These are phyloP conservation scores for Wallacemonas sp. DNA, from an alignment of 208 protist species.

Conservation along the genomic window DNA sequence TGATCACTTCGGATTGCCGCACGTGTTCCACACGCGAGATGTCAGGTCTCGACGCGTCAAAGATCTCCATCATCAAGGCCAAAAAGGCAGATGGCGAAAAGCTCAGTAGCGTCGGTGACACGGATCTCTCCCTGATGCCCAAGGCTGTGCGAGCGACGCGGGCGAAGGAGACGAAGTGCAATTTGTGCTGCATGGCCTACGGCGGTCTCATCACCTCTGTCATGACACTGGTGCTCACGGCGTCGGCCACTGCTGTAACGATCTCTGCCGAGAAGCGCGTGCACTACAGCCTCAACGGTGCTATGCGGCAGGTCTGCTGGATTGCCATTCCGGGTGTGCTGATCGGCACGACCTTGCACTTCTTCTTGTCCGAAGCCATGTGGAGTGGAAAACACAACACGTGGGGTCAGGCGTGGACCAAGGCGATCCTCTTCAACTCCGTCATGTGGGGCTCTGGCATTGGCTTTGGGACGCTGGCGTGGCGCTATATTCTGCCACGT, in stretches of 20 bases:
- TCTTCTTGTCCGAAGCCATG: constrained; percentile 85
- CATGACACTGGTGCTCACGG: constrained; percentile 47
- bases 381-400: constrained; percentile 77
- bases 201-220: constrained; percentile 55
- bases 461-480: constrained; percentile 55
- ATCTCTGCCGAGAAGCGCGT: constrained; percentile 68
- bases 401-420: constrained; percentile 88
- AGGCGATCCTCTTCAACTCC: constrained; percentile 74
- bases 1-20: no score
- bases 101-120: constrained; percentile 53
- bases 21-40: no score
- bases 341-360: constrained; percentile 72
- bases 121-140: constrained; percentile 25
- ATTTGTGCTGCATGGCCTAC: constrained; percentile 74
- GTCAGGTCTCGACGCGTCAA: constrained; percentile 39
- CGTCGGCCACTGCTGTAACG: constrained; percentile 43
- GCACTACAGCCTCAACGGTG: constrained; percentile 81
- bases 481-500: constrained; percentile 64
- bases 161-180: constrained; percentile 52
- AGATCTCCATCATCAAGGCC: constrained; percentile 78
- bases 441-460: constrained; percentile 52
- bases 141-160: constrained; percentile 21
- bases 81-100: constrained; percentile 68
- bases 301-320: constrained; percentile 73
- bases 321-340: constrained; percentile 66